Evolutionary conservation across 75 land plant genomes (phyloP), one percentile per base, ranked within the genome.

Genomic region (Pinus albicaulis): DNA sequence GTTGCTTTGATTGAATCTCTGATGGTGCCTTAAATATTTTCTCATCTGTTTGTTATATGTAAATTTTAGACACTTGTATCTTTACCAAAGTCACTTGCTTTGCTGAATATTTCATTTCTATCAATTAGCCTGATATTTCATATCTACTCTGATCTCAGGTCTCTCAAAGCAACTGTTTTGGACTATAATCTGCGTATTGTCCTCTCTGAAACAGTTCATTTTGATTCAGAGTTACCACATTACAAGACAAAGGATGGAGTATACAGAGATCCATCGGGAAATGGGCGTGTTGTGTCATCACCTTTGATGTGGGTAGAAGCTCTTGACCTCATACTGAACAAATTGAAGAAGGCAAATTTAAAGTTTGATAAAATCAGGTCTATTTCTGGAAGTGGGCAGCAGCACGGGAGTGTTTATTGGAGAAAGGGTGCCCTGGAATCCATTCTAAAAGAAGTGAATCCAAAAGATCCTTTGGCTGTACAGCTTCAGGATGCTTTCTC

Each of bases 361-460:
- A 91, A 93, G 63, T 92, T 92, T 76, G 86, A 82, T 17, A 95
- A 82, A 66, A 82, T 98, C 12, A 76, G 34, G 24, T 96, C 96
- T 52, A 73, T 98, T 31, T 98, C 99, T 36, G 99, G 99, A n/a
- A 98, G 99, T 84, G 99, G 91, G 41, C 99, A 98, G 75, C 99
- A 98, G 76, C 99, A 98, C 78, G 99, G 99, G 15, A 98, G 99
- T 80, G 94, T 98, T 11, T 98, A 95, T 73, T 98, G 99, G 99
- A 93, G 83, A 74, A 87, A 79, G 62, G 91, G 91, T 0, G 77
- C 88, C 56, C 77, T 76, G 53, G 69, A 58, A 26, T 60, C 76
- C 7, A 76, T 83, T 31, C 75, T 93, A 56, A 71, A 85, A 24
- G 78, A 75, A 11, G 78, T 95, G 82, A 85, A 91, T 65, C 72